Evolutionary conservation across 768 basidiomycete genomes (phyloP), one percentile per base, ranked within the genome.

Genomic region (Lactarius indigo): DNA sequence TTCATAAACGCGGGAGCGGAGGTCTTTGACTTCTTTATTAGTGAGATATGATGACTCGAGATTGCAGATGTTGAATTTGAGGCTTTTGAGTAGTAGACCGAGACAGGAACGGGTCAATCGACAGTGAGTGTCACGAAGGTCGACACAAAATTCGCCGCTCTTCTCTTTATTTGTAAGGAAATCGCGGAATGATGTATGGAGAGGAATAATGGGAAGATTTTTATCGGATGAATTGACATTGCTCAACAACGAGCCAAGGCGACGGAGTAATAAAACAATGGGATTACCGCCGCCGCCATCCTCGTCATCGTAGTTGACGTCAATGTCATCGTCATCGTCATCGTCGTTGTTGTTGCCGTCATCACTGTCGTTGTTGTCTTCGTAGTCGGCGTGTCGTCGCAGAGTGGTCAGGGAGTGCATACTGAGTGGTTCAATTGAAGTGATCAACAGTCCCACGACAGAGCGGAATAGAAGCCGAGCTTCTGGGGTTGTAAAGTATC

Each of bases 1-100:
- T 62, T 33, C 23, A 23, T 9, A 8, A 10, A 62, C 15, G 4
- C 31, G 47, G 12, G 31, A 50, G 0, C 10, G 7, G 23, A 62
- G 61, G 30, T 62, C 61, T 13, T 3, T 3, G 10, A 62, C 15
- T 2, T 54, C 61, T 9, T 52, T 20, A n/a, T 62, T 62, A 2
- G 47, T 18, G 8, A 30, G 44, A 18, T 50, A 50, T 31, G 61
- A 62, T 2, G 39, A 30, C 20, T 62, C 61, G 20, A 62, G 61
- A 28, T 50, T 20, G 15, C 61, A 62, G 18, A 62, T 62, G 7
- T 62, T 62, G 18, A 62, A 62, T 9, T 47, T 41, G 30, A 62
- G 47, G n/a, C 18, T n/a, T 10, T 33, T 2, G 10, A 50, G 20
- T 31, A 62, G 30, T 9, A 35, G 2, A 5, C 18, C 28, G 39